Percentiles rank a stretch among this genome's conserved stretches.
Evolutionary conservation across 2,329 filamentous ascomycete species (phyloP).

Genomic region (Samsoniella hepiali): DNA sequence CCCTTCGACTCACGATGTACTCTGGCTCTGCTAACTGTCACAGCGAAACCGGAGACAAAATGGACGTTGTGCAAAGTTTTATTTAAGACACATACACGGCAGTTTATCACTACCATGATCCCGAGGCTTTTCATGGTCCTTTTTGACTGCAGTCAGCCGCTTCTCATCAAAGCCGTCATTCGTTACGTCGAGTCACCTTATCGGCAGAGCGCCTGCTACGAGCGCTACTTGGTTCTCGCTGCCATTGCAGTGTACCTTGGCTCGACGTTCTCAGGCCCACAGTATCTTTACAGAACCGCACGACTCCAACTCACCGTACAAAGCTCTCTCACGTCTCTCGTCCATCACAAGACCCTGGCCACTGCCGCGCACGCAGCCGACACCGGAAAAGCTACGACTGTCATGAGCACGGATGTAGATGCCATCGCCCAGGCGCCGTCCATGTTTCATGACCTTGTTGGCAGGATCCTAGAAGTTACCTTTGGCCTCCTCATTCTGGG

Average conservation of each 20-base stretch:
- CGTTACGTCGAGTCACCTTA: constrained; percentile 32
- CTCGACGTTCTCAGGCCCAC: constrained; percentile 28
- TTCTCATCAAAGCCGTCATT: constrained; percentile 38
- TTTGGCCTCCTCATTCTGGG: constrained; percentile 39
- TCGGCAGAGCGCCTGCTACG: constrained; percentile 32
- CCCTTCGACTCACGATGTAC: background rate
- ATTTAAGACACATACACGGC: background rate
- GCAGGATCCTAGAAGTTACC: constrained; percentile 38
- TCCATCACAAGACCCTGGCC: constrained; percentile 32
- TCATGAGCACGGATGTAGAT: constrained; percentile 41
- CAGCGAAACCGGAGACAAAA: constrained; percentile 8
- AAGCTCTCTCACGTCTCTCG: constrained; percentile 36
- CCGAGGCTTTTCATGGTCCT: constrained; percentile 37
- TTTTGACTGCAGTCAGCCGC: constrained; percentile 40
- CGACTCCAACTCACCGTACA: constrained; percentile 33
- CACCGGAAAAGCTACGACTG: constrained; percentile 34
- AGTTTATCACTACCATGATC: constrained; percentile 27
- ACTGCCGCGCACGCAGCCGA: constrained; percentile 25
- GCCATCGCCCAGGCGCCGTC: constrained; percentile 30
- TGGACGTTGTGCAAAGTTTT: constrained; percentile 7
- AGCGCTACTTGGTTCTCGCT: constrained; percentile 32
- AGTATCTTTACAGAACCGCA: constrained; percentile 29
- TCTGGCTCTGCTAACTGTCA: background rate
- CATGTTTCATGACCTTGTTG: constrained; percentile 44
- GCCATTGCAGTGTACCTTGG: constrained; percentile 33